Base-by-base conservation (phyloP, 306 rosid genomes). In the Vicia faba region DNA sequence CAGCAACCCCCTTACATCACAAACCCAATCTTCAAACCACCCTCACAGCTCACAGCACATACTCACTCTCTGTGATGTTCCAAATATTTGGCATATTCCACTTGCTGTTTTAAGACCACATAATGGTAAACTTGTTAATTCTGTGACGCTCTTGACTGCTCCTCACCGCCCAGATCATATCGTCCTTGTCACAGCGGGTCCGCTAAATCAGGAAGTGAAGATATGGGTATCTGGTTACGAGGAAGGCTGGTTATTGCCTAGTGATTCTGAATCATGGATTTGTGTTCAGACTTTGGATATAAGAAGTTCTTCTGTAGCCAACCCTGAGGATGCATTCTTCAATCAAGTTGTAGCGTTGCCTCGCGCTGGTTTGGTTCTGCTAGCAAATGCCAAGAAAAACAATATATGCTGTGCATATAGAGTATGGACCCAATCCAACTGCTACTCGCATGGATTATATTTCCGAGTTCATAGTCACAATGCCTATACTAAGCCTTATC, bases 311-410 rank as follows among this genome's bases (percentile, higher is more conserved):
- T 73, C 82, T 53, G 81, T 70, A 78, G 67, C 80, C 69, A 82
- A 78, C 51, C 74, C 79, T 4, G 89, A 82, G 72, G 86, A 84
- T 46, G 80, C 83, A 20, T 87, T 87, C 81, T 87, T 87, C 68
- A 87, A 82, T 69, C 93, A 87, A 78, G 81, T 80, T 61, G 80
- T 84, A n/a, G n/a, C n/a, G n/a, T n/a, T n/a, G n/a, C n/a, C n/a
- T n/a, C n/a, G n/a, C n/a, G n/a, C n/a, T n/a, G 86, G 84, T 77
- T 72, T 87, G 23, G 72, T 75, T 82, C 76, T 87, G 48, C 87
- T 87, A 67, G 93, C 93, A 75, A 87, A 87, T 82, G 87, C 93
- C 70, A 84, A 87, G 83, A 87, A 84, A 73, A 87, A 81, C 93
- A 75, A 87, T 87, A 71, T 87, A 87, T 76, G 93, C 82, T 71